Conservation (phyloP, 768 basidiomycete genomes). For the Clitopilus hobsonii region DNA sequence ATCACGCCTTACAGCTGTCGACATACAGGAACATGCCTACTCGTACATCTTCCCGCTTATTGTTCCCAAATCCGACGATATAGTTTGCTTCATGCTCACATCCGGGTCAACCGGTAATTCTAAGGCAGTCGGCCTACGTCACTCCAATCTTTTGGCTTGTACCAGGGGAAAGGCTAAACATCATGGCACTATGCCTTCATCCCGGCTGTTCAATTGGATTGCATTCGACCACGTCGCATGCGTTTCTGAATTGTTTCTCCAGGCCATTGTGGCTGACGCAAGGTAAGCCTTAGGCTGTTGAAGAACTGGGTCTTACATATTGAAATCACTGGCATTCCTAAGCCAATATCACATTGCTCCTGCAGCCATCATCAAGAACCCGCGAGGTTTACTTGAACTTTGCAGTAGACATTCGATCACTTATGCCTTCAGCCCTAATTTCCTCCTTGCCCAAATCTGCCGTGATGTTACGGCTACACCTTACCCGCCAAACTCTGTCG, state of each 20-base stretch:
- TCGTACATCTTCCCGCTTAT: background rate
- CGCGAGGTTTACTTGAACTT: conserved; percentile 16
- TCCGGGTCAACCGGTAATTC: conserved; percentile 34
- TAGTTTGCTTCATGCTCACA: conserved; percentile 1
- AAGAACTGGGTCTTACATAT: too few relatives aligned
- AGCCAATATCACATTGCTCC: background rate
- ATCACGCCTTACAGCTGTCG: too few relatives aligned
- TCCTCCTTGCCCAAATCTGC: conserved; percentile 23
- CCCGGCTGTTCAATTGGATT: conserved; percentile 36
- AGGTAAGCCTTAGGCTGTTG: too few relatives aligned
- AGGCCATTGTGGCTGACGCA: conserved; percentile 25
- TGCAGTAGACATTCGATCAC: conserved; percentile 15
- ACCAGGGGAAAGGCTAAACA: conserved; percentile 22
- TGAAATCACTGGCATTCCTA: conserved; percentile 6
- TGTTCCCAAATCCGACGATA: conserved; percentile 7
- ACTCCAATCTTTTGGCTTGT: conserved; percentile 27
- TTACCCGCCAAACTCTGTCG: background rate
- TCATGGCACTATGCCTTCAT: conserved; percentile 22
- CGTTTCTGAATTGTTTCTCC: conserved; percentile 32
- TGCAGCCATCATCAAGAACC: background rate
- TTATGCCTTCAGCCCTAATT: conserved; percentile 29
- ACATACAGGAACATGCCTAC: conserved; percentile 3
- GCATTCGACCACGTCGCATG: conserved; percentile 39
- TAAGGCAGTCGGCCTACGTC: conserved; percentile 32
- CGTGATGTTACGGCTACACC: background rate